A percentile compares a stretch with the other conserved stretches of the same genome.
Evolutionary conservation across 306 rosid species (phyloP).

Genomic region (Trifolium fragiferum): DNA sequence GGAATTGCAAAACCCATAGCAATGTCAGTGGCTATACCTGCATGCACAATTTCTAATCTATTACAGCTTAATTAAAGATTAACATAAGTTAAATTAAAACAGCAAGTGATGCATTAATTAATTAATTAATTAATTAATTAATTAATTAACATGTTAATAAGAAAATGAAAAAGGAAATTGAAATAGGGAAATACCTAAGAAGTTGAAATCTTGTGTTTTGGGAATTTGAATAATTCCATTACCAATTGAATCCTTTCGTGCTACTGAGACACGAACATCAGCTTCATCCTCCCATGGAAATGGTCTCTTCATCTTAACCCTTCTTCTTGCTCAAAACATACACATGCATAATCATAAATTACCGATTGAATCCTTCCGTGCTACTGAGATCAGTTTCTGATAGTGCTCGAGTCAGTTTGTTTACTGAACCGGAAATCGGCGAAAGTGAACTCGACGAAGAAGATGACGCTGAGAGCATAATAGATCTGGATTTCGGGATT

Average conservation of each 20-base stretch:
- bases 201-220: constrained; percentile 36
- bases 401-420: too few species aligned
- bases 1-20: too few species aligned
- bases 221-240: too few species aligned
- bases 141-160: background rate
- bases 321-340: background rate
- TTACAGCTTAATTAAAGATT: constrained; percentile 5
- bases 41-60: background rate
- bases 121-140: too few species aligned
- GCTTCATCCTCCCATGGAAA: constrained; percentile 53
- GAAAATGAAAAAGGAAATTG: background rate
- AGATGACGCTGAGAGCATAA: too few species aligned
- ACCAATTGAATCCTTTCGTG: too few species aligned
- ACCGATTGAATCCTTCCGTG: too few species aligned
- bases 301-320: constrained; percentile 61
- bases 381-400: too few species aligned
- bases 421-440: too few species aligned
- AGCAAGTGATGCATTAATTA: background rate
- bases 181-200: constrained; percentile 53
- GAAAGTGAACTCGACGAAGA: too few species aligned
- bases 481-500: too few species aligned
- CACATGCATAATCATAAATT: background rate
- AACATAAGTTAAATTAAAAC: background rate
- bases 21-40: background rate
- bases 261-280: too few species aligned